Percentiles rank a stretch among this genome's conserved stretches.
phyloP scores from a whole-genome alignment of 2,329 filamentous ascomycete species.

The Periconia sp. region DNA sequence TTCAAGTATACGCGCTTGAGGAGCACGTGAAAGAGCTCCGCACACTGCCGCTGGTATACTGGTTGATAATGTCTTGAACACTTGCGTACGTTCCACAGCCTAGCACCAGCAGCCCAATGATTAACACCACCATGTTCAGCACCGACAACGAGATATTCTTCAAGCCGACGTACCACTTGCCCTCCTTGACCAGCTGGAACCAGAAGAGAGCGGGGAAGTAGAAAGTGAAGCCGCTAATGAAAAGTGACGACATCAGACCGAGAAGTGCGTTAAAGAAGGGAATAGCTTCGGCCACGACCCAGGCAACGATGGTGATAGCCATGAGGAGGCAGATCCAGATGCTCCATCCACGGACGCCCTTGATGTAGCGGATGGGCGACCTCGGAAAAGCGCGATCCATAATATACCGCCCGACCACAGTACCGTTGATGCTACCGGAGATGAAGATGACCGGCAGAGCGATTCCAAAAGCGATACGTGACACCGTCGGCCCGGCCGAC shows the following conservation, averaged over 20 bases:
- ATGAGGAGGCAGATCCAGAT: constrained; percentile 67
- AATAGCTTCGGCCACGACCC: constrained; percentile 73
- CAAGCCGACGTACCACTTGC: constrained; percentile 46
- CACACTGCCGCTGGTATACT: constrained; percentile 47
- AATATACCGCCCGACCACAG: constrained; percentile 71
- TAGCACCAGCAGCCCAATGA: constrained; percentile 40
- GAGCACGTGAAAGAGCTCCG: constrained; percentile 50
- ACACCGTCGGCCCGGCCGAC: constrained; percentile 63
- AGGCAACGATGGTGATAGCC: constrained; percentile 66
- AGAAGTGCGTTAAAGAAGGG: constrained; percentile 74
- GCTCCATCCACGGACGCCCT: constrained; percentile 46
- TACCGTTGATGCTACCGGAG: constrained; percentile 72
- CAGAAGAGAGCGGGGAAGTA: constrained; percentile 48
- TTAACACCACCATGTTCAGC: constrained; percentile 32
- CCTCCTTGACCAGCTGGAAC: constrained; percentile 50
- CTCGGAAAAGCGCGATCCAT: constrained; percentile 66
- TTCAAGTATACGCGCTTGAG: constrained; percentile 14
- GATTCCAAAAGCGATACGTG: constrained; percentile 75
- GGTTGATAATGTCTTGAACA: constrained; percentile 51
- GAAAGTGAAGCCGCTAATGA: constrained; percentile 72
- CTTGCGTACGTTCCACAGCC: constrained; percentile 53
- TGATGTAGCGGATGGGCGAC: constrained; percentile 55
- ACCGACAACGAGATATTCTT: constrained; percentile 42
- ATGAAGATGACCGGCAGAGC: constrained; percentile 76
- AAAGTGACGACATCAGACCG: constrained; percentile 66